Evolutionary conservation across 1,139 yeast genomes (phyloP), one percentile per base, ranked within the genome.

Genomic region (Yamadazyma conglobata): DNA sequence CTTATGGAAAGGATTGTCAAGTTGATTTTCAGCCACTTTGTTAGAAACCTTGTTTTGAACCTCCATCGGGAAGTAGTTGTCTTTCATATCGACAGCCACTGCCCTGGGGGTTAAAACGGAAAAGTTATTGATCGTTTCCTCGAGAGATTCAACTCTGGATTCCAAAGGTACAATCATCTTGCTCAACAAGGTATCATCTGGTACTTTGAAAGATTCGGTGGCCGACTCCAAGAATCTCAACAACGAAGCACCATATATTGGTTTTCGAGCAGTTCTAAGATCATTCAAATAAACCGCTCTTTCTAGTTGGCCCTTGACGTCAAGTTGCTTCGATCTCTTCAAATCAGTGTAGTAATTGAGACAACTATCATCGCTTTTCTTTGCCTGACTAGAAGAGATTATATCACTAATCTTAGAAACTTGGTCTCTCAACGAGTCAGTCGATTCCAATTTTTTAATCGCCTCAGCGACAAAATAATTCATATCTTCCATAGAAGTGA

Each of bases 21-120:
- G 79, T 6, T 53, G 58, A 12, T 70, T 48, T 25, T 41, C 43
- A 4, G 55, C 53, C 10, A 61, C 65, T 20, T 66, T 65, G 25
- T 52, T 52, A 33, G 52, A 46, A 2, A 74, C 46, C 30, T 48
- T 56, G 4, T 50, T 39, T 46, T 62, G 48, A 30, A 56, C 46
- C 32, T 60, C 38, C 25, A 52, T 14, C 1, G 79, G 71, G 14
- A 81, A 70, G 4, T 73, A 42, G 36, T 77, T 61, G 30, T 77
- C 77, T 22, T 82, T 73, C 73, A 83, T 70, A 51, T 89, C 93
- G 35, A 85, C 63, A 1, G 88, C 75, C 4, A 89, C 93, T 2
- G 77, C 95, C 3, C 79, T 64, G 0, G 99, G 98, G 0, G 98
- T 91, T 3, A 91, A 73, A 41, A 87, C 93, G 0, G 95, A 85